Conservation (phyloP, 106 monocot species). For the Dioscorea zingiberensis region DNA sequence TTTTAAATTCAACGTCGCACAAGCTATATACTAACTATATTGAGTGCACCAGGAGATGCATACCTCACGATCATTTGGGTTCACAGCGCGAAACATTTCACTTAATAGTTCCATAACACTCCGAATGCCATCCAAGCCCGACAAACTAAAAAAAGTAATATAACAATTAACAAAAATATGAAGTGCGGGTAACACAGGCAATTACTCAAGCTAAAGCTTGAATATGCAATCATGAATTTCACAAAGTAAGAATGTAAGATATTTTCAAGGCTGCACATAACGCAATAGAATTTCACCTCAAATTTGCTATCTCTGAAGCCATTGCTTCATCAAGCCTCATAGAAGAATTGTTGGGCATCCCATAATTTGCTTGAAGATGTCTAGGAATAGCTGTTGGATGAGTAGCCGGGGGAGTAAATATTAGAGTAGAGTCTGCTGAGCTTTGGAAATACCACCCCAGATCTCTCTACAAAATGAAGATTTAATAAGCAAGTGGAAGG, state of each 20-base stretch:
- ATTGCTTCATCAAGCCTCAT: slow-evolving; percentile 80
- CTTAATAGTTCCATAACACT: slow-evolving; percentile 62
- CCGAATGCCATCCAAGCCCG: slow-evolving; percentile 58
- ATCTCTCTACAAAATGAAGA: slow-evolving; percentile 36
- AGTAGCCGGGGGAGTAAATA: slow-evolving; percentile 51
- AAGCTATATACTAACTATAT: too few species aligned
- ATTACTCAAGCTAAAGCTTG: too few species aligned
- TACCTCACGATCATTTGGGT: slow-evolving; percentile 64
- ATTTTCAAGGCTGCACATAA: neutral
- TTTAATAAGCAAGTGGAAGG: slow-evolving; percentile 1
- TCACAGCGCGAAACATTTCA: slow-evolving; percentile 89
- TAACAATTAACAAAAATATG: slow-evolving; percentile 10
- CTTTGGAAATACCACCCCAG: slow-evolving; percentile 67
- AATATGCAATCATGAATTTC: too few species aligned
- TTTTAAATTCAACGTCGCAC: too few species aligned
- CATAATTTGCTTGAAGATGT: slow-evolving; percentile 33
- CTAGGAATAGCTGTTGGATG: slow-evolving; percentile 20
- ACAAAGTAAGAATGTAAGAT: neutral
- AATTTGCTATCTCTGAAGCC: slow-evolving; percentile 59
- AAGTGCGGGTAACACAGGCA: too few species aligned
- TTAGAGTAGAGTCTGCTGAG: slow-evolving; percentile 52
- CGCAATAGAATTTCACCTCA: slow-evolving; percentile 34
- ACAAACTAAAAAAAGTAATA: slow-evolving; percentile 31
- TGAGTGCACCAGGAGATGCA: neutral
- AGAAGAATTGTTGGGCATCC: slow-evolving; percentile 53